These are phyloP conservation scores for Cladosporium velox DNA, from an alignment of 2,329 filamentous ascomycete genomes.

Conservation along the genomic window DNA sequence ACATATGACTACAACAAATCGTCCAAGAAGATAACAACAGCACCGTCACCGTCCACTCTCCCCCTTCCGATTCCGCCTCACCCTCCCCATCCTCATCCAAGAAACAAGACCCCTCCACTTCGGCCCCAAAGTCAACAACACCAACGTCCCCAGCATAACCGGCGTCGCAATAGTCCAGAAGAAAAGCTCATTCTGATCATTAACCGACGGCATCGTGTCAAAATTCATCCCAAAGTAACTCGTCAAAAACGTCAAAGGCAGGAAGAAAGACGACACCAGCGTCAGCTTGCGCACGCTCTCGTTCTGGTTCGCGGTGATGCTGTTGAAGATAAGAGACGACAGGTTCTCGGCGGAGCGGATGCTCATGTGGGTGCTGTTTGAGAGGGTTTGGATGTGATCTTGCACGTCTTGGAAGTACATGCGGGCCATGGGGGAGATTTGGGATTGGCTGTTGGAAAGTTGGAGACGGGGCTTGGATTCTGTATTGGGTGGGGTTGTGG, in stretches of 20 bases:
- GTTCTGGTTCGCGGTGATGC: conserved; percentile 83
- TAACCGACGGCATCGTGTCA: conserved; percentile 29
- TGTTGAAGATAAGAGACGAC: conserved; percentile 92
- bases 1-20: background rate
- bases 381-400: conserved; percentile 83
- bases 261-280: conserved; percentile 82
- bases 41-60: background rate
- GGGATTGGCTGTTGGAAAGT: conserved; percentile 40
- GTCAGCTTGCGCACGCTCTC: conserved; percentile 90
- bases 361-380: conserved; percentile 76
- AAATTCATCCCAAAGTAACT: conserved; percentile 69
- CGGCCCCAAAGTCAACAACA: conserved; percentile 50
- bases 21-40: background rate
- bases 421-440: conserved; percentile 76
- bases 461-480: conserved; percentile 16
- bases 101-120: conserved; percentile 4
- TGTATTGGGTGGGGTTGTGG: background rate
- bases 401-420: conserved; percentile 88
- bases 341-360: conserved; percentile 72
- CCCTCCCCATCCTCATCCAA: background rate
- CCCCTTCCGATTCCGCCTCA: background rate
- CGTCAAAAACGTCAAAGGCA: conserved; percentile 85
- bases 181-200: conserved; percentile 48
- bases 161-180: conserved; percentile 75
- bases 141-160: conserved; percentile 77